A percentile compares a stretch with the other conserved stretches of the same genome.
phyloP scores from a whole-genome alignment of 2,329 filamentous ascomycete genomes.

The Pseudogymnoascus pannorum region DNA sequence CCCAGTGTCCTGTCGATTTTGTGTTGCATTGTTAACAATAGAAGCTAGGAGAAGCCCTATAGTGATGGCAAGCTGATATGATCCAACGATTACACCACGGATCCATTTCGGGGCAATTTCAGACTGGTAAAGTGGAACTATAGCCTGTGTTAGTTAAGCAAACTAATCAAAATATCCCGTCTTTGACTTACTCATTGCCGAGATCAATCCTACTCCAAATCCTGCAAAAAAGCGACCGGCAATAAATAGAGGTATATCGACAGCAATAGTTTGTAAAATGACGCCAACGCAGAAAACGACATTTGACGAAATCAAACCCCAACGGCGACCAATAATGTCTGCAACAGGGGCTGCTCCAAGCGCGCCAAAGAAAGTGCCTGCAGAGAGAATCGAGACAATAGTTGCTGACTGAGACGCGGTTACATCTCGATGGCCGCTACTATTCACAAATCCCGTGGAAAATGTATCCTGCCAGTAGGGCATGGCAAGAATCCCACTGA shows the following conservation, averaged over 20 bases:
- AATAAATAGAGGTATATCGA: conserved; percentile 55
- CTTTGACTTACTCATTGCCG: conserved; percentile 47
- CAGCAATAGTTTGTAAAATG: conserved; percentile 57
- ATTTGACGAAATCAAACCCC: conserved; percentile 54
- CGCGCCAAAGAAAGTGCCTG: conserved; percentile 70
- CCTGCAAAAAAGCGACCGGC: conserved; percentile 69
- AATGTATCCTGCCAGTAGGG: conserved; percentile 51
- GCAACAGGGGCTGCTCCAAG: conserved; percentile 54
- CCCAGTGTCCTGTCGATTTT: conserved; percentile 47
- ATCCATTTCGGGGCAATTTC: conserved; percentile 82
- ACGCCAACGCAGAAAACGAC: conserved; percentile 62
- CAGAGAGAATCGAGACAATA: conserved; percentile 68
- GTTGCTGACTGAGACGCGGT: conserved; percentile 51
- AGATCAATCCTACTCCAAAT: conserved; percentile 65
- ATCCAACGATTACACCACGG: conserved; percentile 65
- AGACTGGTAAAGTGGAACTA: conserved; percentile 71
- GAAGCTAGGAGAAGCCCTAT: conserved; percentile 60
- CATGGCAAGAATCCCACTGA: conserved; percentile 52
- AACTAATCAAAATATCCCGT: neutral
- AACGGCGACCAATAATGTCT: conserved; percentile 58
- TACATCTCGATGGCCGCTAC: conserved; percentile 37
- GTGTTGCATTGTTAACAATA: conserved; percentile 62
- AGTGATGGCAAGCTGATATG: conserved; percentile 72
- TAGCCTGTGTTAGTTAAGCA: conserved; percentile 25
- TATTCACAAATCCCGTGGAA: conserved; percentile 42